Evolutionary conservation across 176 grass and related monocot genomes (phyloP).

Genomic region (Musa itinerans): DNA sequence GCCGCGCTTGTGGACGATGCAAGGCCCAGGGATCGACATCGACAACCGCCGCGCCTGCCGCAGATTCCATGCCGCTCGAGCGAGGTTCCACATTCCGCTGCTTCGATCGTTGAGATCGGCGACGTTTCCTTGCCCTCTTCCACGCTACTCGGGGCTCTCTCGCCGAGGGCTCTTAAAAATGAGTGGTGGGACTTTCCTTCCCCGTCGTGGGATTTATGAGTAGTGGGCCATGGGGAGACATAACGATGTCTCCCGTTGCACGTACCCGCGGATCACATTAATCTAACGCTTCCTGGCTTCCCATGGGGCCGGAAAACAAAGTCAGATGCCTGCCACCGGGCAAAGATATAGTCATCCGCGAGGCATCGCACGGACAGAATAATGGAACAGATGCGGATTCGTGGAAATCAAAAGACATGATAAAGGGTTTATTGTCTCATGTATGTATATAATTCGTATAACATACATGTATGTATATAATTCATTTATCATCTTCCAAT

Average conservation of each 20-base stretch:
- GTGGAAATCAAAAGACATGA: too few species aligned
- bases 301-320: not conserved
- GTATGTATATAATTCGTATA: too few species aligned
- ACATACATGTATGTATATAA: too few species aligned
- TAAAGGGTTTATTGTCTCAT: too few species aligned
- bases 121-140: not conserved
- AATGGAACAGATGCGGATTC: not conserved
- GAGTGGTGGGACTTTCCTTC: not conserved
- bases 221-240: too few species aligned
- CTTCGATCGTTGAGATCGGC: conserved; percentile 13
- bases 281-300: not conserved
- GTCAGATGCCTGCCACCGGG: not conserved
- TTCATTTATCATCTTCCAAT: too few species aligned
- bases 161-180: not conserved
- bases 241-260: too few species aligned
- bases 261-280: not conserved
- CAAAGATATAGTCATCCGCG: not conserved
- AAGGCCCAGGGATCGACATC: conserved; percentile 51
- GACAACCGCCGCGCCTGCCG: conserved; percentile 55
- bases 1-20: conserved; percentile 88
- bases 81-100: conserved; percentile 46
- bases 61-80: conserved; percentile 41
- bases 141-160: not conserved
- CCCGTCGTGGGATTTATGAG: not conserved
- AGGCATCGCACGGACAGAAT: not conserved